A percentile compares a stretch with the other conserved stretches of the same genome.
Conservation (phyloP, 169 alveolate species). For the Ichthyophthirius multifiliis region DNA sequence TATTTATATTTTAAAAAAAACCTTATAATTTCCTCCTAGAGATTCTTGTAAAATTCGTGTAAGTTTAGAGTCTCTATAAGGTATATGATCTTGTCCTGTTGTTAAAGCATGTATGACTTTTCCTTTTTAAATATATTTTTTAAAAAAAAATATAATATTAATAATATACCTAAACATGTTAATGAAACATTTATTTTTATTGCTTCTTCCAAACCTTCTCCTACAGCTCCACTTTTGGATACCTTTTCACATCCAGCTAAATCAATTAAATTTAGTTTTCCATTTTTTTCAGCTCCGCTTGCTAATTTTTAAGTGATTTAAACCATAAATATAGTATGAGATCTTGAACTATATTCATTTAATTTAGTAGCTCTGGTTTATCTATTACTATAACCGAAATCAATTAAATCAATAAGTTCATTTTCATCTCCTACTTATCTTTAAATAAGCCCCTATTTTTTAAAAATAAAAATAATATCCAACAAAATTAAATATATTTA, state of each 20-base stretch:
- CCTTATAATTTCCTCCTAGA: slow-evolving; percentile 81
- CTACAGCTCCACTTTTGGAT: slow-evolving; percentile 61
- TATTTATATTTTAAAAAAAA: no score
- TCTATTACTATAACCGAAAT: slow-evolving; percentile 70
- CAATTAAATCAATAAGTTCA: slow-evolving; percentile 71
- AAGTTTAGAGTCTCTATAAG: slow-evolving; percentile 82
- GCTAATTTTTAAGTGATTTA: slow-evolving; percentile 65
- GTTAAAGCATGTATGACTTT: slow-evolving; percentile 81
- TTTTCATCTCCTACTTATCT: slow-evolving; percentile 54
- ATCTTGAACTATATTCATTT: slow-evolving; percentile 80
- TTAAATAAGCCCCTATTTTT: slow-evolving; percentile 56
- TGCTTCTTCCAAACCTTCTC: slow-evolving; percentile 71
- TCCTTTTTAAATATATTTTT: background rate
- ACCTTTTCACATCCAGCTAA: slow-evolving; percentile 85
- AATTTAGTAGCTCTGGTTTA: slow-evolving; percentile 75
- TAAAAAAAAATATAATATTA: background rate
- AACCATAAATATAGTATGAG: slow-evolving; percentile 78
- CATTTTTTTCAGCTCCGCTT: slow-evolving; percentile 76
- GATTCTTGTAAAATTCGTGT: slow-evolving; percentile 83
- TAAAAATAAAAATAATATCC: background rate
- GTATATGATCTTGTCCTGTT: slow-evolving; percentile 68
- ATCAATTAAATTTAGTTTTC: slow-evolving; percentile 85
- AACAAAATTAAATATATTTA: no score
- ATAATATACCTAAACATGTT: slow-evolving; percentile 51
- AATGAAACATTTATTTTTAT: slow-evolving; percentile 72